Base-by-base conservation (phyloP, 495 filamentous ascomycete genomes). In the Aspergillus heteromorphus region DNA sequence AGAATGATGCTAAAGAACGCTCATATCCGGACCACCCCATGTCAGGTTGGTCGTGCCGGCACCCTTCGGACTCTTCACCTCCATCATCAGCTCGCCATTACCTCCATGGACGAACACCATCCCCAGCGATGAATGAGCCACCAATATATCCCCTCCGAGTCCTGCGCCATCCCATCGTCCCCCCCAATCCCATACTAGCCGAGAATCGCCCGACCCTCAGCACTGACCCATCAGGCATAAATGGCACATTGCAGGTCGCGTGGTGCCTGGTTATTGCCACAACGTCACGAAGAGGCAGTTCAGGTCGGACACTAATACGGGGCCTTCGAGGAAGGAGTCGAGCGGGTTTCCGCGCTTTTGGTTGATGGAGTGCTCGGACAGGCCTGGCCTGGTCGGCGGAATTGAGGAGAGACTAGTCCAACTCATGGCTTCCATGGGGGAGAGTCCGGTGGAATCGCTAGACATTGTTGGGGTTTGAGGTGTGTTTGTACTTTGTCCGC, bases 321-420 rank as follows among this genome's bases (percentile, higher is more conserved):
- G 53, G 2, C 53, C 53, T 41, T 55, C 53, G 31, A 55, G 53
- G 36, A 55, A 55, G 53, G 53, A 55, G 30, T 55, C 45, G 21
- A 55, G 53, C 14, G 53, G 53, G 19, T 45, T 25, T 25, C 53
- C 53, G 4, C 53, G 53, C 40, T 55, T 55, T 40, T 55, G 53
- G 16, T 55, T 48, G 14, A 25, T 29, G 4, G 45, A 49, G 27
- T 55, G 53, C 14, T 49, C 45, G 6, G 45, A 55, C 4, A 55
- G 7, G 20, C 13, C 19, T 5, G 14, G 2, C 43, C 30, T 27
- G 31, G 42, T n/a, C 30, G 45, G 6, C 53, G 45, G 21, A 42
- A 55, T 40, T 29, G n/a, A 11, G 4, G 42, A 20, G 1, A 45
- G 42, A 23, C 6, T 27, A 1, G 42, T 45, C 42, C 42, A 45